Base-by-base conservation (phyloP, 495 filamentous ascomycete species). In the Penicillium manginii region DNA sequence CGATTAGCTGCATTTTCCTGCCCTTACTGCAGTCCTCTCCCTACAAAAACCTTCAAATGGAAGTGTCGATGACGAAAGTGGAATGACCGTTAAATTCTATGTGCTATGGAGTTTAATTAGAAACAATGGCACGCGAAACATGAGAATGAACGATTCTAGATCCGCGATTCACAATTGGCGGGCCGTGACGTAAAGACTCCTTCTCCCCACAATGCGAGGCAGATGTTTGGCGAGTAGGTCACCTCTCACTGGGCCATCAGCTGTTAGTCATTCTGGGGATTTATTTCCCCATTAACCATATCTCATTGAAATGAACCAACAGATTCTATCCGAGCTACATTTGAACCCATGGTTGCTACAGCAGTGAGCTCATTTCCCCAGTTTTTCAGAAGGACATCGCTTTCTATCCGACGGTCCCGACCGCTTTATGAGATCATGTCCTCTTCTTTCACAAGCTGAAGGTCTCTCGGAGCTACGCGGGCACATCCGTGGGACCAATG, bases 331-430 rank as follows among this genome's bases (percentile, higher is more conserved):
- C 19, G 45, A 10, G 19, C 11, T 23, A 11, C 7, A 14, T 22
- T 32, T 14, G 22, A 52, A 63, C 46, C 61, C 61, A 55, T 63
- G 61, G 61, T 31, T 56, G 19, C 17, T 22, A 10, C n/a, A 21
- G 19, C 17, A 6, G 52, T 63, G 61, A 63, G 52, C 21, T 63
- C 61, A 63, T 59, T 43, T 37, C 48, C 54, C 50, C 56, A 33
- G 45, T 26, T 47, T 47, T 29, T 21, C 21, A 22, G 14, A 15
- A 23, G 19, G 10, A 15, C 21, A 47, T 47, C 21, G 18, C 12
- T 39, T 48, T 29, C 15, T 52, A 45, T 46, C 56, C 61, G 61
- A 50, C 26, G 47, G 21, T 59, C 52, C 56, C 61, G 61, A 48
- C 42, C 18, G 26, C 52, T 58, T 43, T 42, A 57, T 63, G 52